A percentile compares a stretch with the other conserved stretches of the same genome.
phyloP scores from a whole-genome alignment of 257 asterid genomes.

The Scutellaria baicalensis region DNA sequence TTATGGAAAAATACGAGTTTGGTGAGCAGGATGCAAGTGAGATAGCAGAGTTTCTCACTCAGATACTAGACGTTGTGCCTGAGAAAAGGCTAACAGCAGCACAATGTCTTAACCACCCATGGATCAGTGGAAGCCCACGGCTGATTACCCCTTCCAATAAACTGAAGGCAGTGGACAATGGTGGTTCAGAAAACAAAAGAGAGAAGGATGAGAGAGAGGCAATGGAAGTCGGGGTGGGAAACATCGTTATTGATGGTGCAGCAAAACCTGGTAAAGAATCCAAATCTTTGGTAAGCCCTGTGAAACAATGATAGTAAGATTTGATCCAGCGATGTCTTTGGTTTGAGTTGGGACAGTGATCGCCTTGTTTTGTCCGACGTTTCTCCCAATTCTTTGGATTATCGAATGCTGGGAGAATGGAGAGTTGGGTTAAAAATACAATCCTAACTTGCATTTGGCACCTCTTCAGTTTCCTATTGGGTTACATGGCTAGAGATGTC shows the following conservation, averaged over 20 bases:
- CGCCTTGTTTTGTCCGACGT: background rate
- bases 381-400: slow-evolving; percentile 2
- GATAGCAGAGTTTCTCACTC: slow-evolving; percentile 44
- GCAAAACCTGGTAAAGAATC: slow-evolving; percentile 35
- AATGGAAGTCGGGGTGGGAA: slow-evolving; percentile 80
- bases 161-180: slow-evolving; percentile 38
- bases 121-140: slow-evolving; percentile 50
- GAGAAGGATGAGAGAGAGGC: slow-evolving; percentile 84
- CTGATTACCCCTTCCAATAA: slow-evolving; percentile 30
- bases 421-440: background rate
- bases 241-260: slow-evolving; percentile 50
- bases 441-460: background rate
- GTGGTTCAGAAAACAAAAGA: slow-evolving; percentile 21
- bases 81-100: slow-evolving; percentile 81
- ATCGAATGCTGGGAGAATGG: slow-evolving; percentile 12
- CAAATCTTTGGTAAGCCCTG: slow-evolving; percentile 26
- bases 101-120: slow-evolving; percentile 79
- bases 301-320: slow-evolving; percentile 17
- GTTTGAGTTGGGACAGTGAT: background rate
- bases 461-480: background rate
- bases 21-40: slow-evolving; percentile 44
- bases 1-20: slow-evolving; percentile 60
- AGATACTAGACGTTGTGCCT: slow-evolving; percentile 48
- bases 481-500: background rate
- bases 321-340: slow-evolving; percentile 10